These are phyloP conservation scores for Lachancea cidri DNA, from an alignment of 805 yeast genomes.

Conservation along the genomic window DNA sequence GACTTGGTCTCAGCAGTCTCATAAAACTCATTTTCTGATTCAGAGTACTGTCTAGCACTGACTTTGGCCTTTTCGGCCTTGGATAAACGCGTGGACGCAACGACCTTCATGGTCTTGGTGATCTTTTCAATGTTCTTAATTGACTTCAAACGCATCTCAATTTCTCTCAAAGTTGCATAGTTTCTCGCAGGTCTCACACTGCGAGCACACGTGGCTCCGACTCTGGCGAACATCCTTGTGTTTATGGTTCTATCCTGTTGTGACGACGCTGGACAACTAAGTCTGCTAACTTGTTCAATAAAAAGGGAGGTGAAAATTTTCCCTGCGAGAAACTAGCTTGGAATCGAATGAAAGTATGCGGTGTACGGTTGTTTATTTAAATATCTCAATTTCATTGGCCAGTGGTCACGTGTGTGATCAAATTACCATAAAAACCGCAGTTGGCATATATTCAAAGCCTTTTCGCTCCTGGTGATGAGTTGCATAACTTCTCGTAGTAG, in stretches of 20 bases:
- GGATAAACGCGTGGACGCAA: slow-evolving; percentile 93
- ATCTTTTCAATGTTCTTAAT: slow-evolving; percentile 98
- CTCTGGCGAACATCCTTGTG: slow-evolving; percentile 24
- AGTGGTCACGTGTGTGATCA: slow-evolving; percentile 1
- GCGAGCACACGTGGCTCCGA: slow-evolving; percentile 31
- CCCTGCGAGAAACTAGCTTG: background rate
- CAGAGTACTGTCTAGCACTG: slow-evolving; percentile 78
- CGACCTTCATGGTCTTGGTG: slow-evolving; percentile 99
- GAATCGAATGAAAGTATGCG: background rate
- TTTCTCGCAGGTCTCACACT: slow-evolving; percentile 45
- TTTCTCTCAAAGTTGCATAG: slow-evolving; percentile 98
- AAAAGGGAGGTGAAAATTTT: slow-evolving; percentile 1
- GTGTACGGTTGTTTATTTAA: slow-evolving; percentile 1
- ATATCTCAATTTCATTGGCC: slow-evolving; percentile 1
- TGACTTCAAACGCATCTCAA: slow-evolving; percentile 95
- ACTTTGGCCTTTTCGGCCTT: slow-evolving; percentile 95
- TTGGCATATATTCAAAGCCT: too few species aligned
- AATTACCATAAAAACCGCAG: too few species aligned
- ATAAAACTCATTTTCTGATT: slow-evolving; percentile 74
- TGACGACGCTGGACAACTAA: background rate
- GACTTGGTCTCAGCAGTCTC: slow-evolving; percentile 73
- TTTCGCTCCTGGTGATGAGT: too few species aligned
- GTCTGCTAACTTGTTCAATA: too few species aligned
- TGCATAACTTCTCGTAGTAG: too few species aligned
- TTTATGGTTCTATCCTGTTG: background rate